Percentiles rank a stretch among this genome's conserved stretches.
Conservation (phyloP, 2,329 filamentous ascomycete species). For the Phialophora tarda region DNA sequence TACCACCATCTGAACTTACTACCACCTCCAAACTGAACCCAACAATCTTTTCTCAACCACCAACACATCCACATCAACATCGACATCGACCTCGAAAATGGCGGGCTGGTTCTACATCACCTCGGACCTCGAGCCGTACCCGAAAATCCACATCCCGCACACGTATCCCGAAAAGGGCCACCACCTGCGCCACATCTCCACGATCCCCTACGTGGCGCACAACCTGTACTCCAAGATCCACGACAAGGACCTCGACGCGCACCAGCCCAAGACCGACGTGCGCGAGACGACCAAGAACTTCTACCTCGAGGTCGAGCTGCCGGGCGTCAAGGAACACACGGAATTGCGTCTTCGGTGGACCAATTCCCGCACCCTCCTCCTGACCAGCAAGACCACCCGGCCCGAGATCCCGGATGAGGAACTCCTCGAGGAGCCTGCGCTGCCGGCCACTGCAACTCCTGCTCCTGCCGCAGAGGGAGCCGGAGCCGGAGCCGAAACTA, state of each 20-base stretch:
- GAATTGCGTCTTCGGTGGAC: constrained; percentile 37
- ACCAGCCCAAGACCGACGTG: constrained; percentile 33
- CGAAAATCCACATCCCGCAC: constrained; percentile 33
- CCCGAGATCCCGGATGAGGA: constrained; percentile 33
- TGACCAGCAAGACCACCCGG: constrained; percentile 29
- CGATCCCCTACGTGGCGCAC: constrained; percentile 31
- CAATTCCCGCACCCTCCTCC: constrained; percentile 30
- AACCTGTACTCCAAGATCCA: constrained; percentile 30
- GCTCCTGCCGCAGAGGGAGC: neutral
- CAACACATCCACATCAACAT: neutral
- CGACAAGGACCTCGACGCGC: constrained; percentile 32
- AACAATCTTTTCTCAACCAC: neutral
- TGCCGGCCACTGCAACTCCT: neutral
- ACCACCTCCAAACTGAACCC: neutral
- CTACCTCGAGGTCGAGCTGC: constrained; percentile 39
- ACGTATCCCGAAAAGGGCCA: constrained; percentile 34
- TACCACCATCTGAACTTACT: neutral
- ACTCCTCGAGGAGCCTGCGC: constrained; percentile 16
- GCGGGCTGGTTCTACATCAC: constrained; percentile 31
- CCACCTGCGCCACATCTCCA: constrained; percentile 30
- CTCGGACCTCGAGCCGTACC: constrained; percentile 32
- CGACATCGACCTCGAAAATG: constrained; percentile 2
- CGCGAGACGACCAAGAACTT: constrained; percentile 36
- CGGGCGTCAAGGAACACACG: constrained; percentile 34
- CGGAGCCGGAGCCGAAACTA: neutral